Percentiles rank a stretch among this genome's conserved stretches.
phyloP scores from a whole-genome alignment of 2,329 filamentous ascomycete species.

The Arthrobotrys conoides region DNA sequence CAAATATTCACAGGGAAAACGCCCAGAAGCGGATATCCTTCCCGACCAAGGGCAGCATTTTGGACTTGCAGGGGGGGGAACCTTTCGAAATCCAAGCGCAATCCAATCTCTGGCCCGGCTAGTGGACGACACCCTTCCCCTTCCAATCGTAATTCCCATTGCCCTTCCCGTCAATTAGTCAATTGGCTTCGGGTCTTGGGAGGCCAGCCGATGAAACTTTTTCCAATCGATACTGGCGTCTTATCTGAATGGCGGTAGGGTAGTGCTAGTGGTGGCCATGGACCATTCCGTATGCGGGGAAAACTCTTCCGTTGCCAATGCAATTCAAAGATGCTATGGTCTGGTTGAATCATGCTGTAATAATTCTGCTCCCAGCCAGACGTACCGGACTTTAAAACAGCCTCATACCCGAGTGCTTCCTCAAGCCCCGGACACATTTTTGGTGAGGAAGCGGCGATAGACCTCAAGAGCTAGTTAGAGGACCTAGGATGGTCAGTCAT shows the following conservation, averaged over 20 bases:
- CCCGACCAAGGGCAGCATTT: conserved; percentile 30
- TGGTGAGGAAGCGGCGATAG: not conserved
- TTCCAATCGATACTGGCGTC: conserved; percentile 30
- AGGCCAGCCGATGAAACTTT: conserved; percentile 13
- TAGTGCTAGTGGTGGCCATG: not conserved
- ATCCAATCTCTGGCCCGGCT: not conserved
- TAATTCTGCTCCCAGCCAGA: not conserved
- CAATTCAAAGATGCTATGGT: not conserved
- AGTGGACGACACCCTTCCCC: conserved; percentile 24
- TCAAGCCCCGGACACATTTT: not conserved
- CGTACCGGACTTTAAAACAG: not conserved
- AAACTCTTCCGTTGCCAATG: conserved; percentile 11
- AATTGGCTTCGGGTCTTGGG: not conserved
- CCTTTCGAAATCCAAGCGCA: not conserved
- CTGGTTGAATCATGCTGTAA: not conserved
- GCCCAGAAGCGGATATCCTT: conserved; percentile 48
- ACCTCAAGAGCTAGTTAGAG: no score
- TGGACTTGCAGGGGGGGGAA: conserved; percentile 13
- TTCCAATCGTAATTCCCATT: conserved; percentile 10
- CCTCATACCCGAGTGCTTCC: not conserved
- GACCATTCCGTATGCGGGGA: conserved; percentile 51
- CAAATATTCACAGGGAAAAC: not conserved
- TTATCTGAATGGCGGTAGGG: conserved; percentile 12
- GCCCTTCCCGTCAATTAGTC: conserved; percentile 13
- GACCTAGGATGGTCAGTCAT: not conserved